phyloP scores from a whole-genome alignment of 805 yeast genomes.

The Saccharomycopsis capsularis region DNA sequence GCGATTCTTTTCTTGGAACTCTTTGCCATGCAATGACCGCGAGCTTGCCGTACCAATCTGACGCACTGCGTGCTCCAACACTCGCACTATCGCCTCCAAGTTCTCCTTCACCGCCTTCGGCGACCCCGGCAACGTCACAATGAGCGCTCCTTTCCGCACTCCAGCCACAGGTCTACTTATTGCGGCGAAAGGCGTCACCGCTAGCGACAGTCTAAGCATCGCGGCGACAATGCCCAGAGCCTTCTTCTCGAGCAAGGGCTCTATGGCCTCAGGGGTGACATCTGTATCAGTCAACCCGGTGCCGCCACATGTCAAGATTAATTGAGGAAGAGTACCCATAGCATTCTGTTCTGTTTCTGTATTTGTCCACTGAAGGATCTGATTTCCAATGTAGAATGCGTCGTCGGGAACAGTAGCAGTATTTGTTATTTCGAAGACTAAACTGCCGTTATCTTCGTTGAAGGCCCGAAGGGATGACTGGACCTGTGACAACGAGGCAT shows the following conservation, averaged over 20 bases:
- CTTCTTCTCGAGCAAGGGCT: conserved; percentile 34
- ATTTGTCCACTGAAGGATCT: conserved; percentile 27
- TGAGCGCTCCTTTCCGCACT: conserved; percentile 30
- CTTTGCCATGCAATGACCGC: conserved; percentile 33
- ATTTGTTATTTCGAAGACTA: conserved; percentile 14
- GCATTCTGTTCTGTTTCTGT: no score
- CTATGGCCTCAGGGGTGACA: conserved; percentile 45
- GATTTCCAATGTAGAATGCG: conserved; percentile 27
- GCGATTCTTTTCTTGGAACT: conserved; percentile 14
- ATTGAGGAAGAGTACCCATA: background rate
- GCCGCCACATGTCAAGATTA: conserved; percentile 46
- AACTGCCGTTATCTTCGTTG: background rate
- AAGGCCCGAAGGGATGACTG: background rate
- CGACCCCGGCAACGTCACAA: conserved; percentile 47
- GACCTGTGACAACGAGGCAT: background rate
- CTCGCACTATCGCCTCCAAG: conserved; percentile 32
- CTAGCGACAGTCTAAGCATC: conserved; percentile 38
- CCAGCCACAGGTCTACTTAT: conserved; percentile 49
- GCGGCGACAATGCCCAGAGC: conserved; percentile 46
- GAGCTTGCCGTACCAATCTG: conserved; percentile 33
- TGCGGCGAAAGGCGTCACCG: conserved; percentile 42
- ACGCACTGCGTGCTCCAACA: conserved; percentile 38
- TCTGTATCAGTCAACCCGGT: conserved; percentile 44
- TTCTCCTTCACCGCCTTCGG: conserved; percentile 44
- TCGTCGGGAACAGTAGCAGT: conserved; percentile 34